Base-by-base conservation (phyloP, 805 yeast species). In the Trichomonascus vanleenenianus region DNA sequence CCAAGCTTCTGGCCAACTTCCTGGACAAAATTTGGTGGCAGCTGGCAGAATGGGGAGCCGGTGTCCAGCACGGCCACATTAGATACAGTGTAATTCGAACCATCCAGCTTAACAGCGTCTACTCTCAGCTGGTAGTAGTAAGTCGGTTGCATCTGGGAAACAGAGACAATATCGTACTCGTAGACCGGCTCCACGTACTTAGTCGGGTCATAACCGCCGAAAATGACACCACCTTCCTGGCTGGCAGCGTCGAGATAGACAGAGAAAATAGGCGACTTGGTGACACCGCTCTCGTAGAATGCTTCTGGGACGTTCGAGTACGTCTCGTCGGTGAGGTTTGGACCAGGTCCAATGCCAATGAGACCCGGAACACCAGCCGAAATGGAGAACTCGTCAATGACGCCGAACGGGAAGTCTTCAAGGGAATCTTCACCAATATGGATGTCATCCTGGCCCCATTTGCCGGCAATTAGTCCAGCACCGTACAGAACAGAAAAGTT, bases 221-320 rank as follows among this genome's bases (percentile, higher is more conserved):
- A 56, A 27, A 60, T 46, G 30, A 61, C 56, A 18, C 50, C 50
- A 36, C 64, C 66, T n/a, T 41, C 51, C n/a, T 45, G 40, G 22
- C 50, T 46, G 35, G 60, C 49, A 2, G 63, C 62, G 54, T 78
- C 72, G 57, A 85, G 67, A 54, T 65, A 81, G 39, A 85, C 63
- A 0, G 93, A 83, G 61, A 82, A 85, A 2, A 78, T 76, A 16
- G 72, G 72, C 39, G 74, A 71, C 41, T 71, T 60, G 53, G 81
- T 83, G 36, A 74, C 60, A 0, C 88, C 89, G 45, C 74, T 72
- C 31, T 64, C 57, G 46, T 72, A 78, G 67, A 86, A 62, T 46
- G 75, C 73, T 40, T 70, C 56, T 0, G 95, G 95, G 47, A 85
- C 66, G 61, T 85, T 85, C 45, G 74, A 68, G 63, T 85, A 85